Evolutionary conservation across 768 basidiomycete species (phyloP).

Genomic region (Boletus reticuloceps): DNA sequence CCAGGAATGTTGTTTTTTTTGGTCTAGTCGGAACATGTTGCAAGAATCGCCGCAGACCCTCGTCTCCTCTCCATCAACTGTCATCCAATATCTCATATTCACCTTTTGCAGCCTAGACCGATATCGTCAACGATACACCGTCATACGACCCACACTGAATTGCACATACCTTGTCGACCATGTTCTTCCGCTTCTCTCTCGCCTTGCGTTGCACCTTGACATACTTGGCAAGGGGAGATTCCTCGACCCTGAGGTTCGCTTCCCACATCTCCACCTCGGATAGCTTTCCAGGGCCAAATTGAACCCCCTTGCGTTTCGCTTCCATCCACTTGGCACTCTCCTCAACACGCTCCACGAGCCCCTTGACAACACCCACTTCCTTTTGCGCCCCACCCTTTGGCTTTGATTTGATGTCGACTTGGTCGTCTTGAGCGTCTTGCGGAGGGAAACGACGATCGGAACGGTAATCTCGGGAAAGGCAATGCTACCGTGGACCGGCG

Average conservation of each 20-base stretch:
- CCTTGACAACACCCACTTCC: slow-evolving; percentile 64
- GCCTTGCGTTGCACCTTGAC: slow-evolving; percentile 78
- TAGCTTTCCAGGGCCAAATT: slow-evolving; percentile 72
- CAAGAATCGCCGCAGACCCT: too few relatives aligned
- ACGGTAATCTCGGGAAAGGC: slow-evolving; percentile 93
- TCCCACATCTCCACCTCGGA: slow-evolving; percentile 76
- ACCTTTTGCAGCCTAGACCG: slow-evolving; percentile 60
- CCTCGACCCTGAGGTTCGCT: slow-evolving; percentile 53
- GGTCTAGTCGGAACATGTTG: too few relatives aligned
- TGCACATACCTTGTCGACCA: slow-evolving; percentile 68
- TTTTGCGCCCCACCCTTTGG: slow-evolving; percentile 38
- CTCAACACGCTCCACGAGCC: slow-evolving; percentile 83
- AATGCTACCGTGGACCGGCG: slow-evolving; percentile 74
- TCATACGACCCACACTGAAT: background rate
- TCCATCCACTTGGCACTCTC: slow-evolving; percentile 81
- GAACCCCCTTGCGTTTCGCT: slow-evolving; percentile 61
- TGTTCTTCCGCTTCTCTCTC: slow-evolving; percentile 65
- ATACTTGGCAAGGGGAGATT: slow-evolving; percentile 80
- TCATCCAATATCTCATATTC: slow-evolving; percentile 67
- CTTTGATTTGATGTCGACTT: slow-evolving; percentile 35
- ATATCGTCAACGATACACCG: background rate
- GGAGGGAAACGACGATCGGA: slow-evolving; percentile 70
- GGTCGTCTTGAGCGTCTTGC: slow-evolving; percentile 67
- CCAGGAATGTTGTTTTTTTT: background rate
- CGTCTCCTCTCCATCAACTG: slow-evolving; percentile 12